These are phyloP conservation scores for Solanum chilense DNA, from an alignment of 257 asterid species.

Conservation along the genomic window DNA sequence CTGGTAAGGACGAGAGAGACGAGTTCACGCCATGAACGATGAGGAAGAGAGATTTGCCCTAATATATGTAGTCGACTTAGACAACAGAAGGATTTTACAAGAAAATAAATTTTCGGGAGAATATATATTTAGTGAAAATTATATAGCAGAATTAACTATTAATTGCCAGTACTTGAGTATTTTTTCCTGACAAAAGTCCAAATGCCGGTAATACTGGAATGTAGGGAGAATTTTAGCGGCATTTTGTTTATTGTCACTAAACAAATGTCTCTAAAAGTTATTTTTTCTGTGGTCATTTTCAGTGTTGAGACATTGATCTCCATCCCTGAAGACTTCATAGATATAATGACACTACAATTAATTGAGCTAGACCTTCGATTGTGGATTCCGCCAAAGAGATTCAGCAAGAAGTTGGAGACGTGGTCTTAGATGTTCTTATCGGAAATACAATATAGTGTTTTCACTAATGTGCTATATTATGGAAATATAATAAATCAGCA, in stretches of 20 bases:
- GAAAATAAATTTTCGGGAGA: too few species aligned
- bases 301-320: not conserved
- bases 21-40: too few species aligned
- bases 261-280: too few species aligned
- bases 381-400: not conserved
- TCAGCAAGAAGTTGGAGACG: not conserved
- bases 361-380: constrained; percentile 30
- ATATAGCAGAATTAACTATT: too few species aligned
- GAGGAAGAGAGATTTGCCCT: too few species aligned
- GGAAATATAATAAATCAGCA: too few species aligned
- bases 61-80: too few species aligned
- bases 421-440: not conserved
- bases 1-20: not conserved
- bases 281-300: not conserved
- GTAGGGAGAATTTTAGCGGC: not conserved
- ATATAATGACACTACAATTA: constrained; percentile 30
- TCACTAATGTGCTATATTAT: not conserved
- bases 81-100: too few species aligned
- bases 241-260: too few species aligned
- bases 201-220: too few species aligned
- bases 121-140: not conserved
- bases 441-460: not conserved
- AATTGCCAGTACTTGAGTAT: too few species aligned
- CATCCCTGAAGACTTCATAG: not conserved
- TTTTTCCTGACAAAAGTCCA: too few species aligned